Percentiles rank a stretch among this genome's conserved stretches.
These are phyloP conservation scores for Debaryomycetaceae sp. DNA, from an alignment of 1,139 yeast genomes.

Conservation along the genomic window DNA sequence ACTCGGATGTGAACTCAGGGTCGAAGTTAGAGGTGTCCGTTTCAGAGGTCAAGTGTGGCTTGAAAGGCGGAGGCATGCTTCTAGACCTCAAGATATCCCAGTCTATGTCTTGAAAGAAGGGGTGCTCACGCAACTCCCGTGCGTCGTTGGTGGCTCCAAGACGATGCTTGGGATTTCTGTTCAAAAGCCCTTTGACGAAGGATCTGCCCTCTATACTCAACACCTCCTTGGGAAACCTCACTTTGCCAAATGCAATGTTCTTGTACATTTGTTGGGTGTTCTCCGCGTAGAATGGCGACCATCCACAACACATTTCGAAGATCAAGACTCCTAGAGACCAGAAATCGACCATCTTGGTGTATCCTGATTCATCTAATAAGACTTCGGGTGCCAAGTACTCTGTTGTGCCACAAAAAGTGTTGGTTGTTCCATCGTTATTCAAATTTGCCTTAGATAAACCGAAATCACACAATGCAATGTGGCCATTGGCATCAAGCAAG, in stretches of 20 bases:
- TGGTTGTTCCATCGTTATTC: constrained; percentile 85
- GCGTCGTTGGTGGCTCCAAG: constrained; percentile 91
- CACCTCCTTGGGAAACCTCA: constrained; percentile 93
- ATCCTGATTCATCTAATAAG: constrained; percentile 75
- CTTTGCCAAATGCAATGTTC: constrained; percentile 97
- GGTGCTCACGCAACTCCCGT: constrained; percentile 83
- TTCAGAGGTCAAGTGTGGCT: constrained; percentile 87
- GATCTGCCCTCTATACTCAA: constrained; percentile 88
- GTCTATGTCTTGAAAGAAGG: constrained; percentile 85
- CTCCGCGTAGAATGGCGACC: constrained; percentile 99
- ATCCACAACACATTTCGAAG: constrained; percentile 94
- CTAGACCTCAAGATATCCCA: constrained; percentile 78
- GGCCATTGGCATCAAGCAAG: constrained; percentile 91
- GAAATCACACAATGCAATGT: constrained; percentile 93
- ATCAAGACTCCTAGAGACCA: constrained; percentile 82
- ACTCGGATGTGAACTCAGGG: constrained; percentile 92
- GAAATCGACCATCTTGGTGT: constrained; percentile 83
- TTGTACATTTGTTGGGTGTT: constrained; percentile 98
- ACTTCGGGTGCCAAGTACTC: constrained; percentile 86
- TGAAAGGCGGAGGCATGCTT: constrained; percentile 95
- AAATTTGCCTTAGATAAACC: constrained; percentile 93
- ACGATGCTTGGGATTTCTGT: constrained; percentile 93
- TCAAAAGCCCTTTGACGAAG: constrained; percentile 89
- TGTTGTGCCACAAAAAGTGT: constrained; percentile 97
- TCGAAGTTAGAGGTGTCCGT: constrained; percentile 95